Evolutionary conservation across 164 flowering plant species (phyloP), one percentile per base, ranked within the genome.

Genomic region (Buxus sempervirens): DNA sequence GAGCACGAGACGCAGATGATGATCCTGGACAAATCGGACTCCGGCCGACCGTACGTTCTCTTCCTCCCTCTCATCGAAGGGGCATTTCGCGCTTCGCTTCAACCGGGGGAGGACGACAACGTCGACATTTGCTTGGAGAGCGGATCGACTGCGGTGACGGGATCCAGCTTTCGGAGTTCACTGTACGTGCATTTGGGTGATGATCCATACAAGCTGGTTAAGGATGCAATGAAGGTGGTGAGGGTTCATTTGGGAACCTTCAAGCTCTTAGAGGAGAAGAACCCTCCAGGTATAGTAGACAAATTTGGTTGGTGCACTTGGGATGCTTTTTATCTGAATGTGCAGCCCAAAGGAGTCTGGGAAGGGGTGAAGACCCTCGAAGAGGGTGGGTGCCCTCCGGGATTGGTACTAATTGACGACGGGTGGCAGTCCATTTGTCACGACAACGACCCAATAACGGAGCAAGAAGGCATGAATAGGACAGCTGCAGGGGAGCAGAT

Each of bases 281-380:
- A 65, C 4, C 86, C 85, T 0, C 96, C 96, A 10, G 81, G 76
- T 16, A 79, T 89, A 4, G 82, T 87, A 9, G 89, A 87, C 63
- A 83, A 82, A 60, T 85, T 88, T 69, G 96, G 96, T 15, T 89
- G 91, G 95, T 89, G 95, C 75, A 89, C 91, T 1, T 87, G 89
- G 91, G 95, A 89, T 63, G 91, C 95, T 1, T 85, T 89, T 73
- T 89, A 87, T 59, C 83, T 81, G 0, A 80, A 27, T 23, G 90
- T 86, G 9, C 75, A 84, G 54, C 91, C 96, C 0, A 51, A 76
- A 6, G 95, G 95, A 0, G 80, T 89, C 0, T 70, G 73, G 80
- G 85, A 82, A n/a, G 94, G 96, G 0, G 87, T 88, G 0, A 74
- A 81, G 72, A 80, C 78, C 12, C 75, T 90, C 1, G 88, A 71